Conservation (phyloP, 331 rosid genomes). For the Saraca asoca region DNA sequence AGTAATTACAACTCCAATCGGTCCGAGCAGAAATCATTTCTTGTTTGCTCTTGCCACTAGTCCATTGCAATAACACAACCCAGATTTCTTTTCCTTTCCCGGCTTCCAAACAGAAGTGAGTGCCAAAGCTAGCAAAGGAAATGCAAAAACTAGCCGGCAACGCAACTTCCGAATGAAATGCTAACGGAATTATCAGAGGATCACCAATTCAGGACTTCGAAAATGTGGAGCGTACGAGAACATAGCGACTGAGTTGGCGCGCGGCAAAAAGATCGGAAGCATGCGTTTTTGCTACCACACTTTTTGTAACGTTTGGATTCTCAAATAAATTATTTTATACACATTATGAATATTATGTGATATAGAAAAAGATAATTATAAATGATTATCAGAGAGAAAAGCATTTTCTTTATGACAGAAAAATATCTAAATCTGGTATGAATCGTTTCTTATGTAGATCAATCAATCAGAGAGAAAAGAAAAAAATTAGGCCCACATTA, state of each 20-base stretch:
- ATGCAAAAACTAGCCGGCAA: constrained; percentile 12
- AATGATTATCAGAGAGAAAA: no score
- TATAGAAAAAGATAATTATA: no score
- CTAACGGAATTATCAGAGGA: constrained; percentile 16
- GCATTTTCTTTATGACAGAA: no score
- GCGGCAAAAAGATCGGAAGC: constrained; percentile 54
- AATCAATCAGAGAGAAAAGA: no score
- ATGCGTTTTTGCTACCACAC: constrained; percentile 15
- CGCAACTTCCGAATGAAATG: constrained; percentile 5
- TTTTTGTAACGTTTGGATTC: not conserved
- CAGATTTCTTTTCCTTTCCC: not conserved
- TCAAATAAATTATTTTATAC: no score
- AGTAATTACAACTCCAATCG: not conserved
- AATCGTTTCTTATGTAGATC: no score
- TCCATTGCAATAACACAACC: not conserved
- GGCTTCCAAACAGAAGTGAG: not conserved
- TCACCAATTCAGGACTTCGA: not conserved
- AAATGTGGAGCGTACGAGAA: constrained; percentile 13
- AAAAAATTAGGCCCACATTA: no score
- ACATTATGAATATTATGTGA: no score
- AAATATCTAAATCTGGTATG: no score
- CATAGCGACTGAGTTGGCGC: constrained; percentile 34
- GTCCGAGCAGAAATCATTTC: not conserved
- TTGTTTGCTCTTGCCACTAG: no score
- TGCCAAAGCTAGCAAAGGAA: not conserved